Evolutionary conservation across 495 filamentous ascomycete genomes (phyloP).

Genomic region (Daldinia concentrica): DNA sequence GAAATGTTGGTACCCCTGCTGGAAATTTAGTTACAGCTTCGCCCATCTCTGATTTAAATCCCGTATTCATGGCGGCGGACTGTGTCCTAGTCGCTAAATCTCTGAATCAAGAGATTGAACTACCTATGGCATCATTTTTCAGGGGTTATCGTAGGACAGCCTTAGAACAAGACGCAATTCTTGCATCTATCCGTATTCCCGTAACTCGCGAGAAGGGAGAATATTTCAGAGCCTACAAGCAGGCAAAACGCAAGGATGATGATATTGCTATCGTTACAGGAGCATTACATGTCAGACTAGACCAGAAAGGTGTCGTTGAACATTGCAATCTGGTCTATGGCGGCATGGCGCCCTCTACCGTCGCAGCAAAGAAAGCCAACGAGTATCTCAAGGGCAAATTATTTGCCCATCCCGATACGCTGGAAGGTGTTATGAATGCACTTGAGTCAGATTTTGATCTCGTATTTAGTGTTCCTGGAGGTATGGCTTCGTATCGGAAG

Average conservation of each 20-base stretch:
- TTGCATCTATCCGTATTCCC: constrained; percentile 86
- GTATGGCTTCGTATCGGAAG: constrained; percentile 95
- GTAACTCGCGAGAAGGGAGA: constrained; percentile 72
- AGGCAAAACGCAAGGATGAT: constrained; percentile 94
- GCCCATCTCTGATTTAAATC: constrained; percentile 96
- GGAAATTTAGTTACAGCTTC: constrained; percentile 95
- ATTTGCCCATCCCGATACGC: constrained; percentile 78
- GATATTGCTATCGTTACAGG: constrained; percentile 96
- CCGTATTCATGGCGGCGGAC: constrained; percentile 89
- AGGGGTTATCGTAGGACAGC: constrained; percentile 89
- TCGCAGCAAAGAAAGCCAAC: constrained; percentile 80
- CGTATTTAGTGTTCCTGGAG: constrained; percentile 85
- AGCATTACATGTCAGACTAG: constrained; percentile 75
- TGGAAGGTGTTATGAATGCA: constrained; percentile 88
- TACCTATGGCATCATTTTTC: constrained; percentile 95
- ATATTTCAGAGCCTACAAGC: constrained; percentile 85
- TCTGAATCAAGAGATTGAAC: constrained; percentile 71
- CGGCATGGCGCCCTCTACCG: constrained; percentile 87
- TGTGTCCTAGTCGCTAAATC: constrained; percentile 82
- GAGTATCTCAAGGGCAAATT: constrained; percentile 77
- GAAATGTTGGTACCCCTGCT: constrained; percentile 95
- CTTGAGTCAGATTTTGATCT: constrained; percentile 88
- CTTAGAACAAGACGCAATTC: constrained; percentile 81
- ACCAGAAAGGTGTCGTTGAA: constrained; percentile 70
- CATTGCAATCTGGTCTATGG: constrained; percentile 84